A percentile compares a stretch with the other conserved stretches of the same genome.
Conservation (phyloP, 345 rosid species). For the Lagerstroemia speciosa region DNA sequence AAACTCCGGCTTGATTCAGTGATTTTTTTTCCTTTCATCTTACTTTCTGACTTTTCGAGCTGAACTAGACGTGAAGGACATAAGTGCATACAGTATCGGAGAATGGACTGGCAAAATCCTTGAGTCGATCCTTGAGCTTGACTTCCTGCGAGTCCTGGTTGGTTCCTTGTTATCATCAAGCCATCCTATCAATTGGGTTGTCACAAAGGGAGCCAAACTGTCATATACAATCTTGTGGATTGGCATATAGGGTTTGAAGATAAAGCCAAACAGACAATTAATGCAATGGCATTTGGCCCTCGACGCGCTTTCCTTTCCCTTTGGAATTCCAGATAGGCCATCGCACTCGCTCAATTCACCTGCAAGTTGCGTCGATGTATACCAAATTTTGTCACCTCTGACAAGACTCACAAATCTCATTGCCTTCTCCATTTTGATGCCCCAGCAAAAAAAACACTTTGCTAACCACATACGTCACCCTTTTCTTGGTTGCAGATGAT, state of each 20-base stretch:
- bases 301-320: not conserved
- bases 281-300: not conserved
- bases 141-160: not conserved
- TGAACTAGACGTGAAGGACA: too few species aligned
- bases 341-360: not conserved
- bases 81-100: too few species aligned
- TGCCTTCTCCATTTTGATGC: too few species aligned
- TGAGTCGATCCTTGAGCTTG: too few species aligned
- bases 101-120: too few species aligned
- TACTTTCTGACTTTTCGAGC: not conserved
- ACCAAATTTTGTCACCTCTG: not conserved
- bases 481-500: too few species aligned
- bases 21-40: too few species aligned
- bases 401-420: too few species aligned
- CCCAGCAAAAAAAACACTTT: too few species aligned
- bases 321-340: not conserved
- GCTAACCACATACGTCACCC: too few species aligned
- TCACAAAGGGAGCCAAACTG: not conserved
- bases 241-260: not conserved
- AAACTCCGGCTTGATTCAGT: too few species aligned
- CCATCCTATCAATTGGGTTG: not conserved
- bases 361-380: not conserved
- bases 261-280: not conserved
- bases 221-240: not conserved
- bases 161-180: not conserved